Conservation (phyloP, 345 rosid genomes). For the Hibiscus mutabilis region DNA sequence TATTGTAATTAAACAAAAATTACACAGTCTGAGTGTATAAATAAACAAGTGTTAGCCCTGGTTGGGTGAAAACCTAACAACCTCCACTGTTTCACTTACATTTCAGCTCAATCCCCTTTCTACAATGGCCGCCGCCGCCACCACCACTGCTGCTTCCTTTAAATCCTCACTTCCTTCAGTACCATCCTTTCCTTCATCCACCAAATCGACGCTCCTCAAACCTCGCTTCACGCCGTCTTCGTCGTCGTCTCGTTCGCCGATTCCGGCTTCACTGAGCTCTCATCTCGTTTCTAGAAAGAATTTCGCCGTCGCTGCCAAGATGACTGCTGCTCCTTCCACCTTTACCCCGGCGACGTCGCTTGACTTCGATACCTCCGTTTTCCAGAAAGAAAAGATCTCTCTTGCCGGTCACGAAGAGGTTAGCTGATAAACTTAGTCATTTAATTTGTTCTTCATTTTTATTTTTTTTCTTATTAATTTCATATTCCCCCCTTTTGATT, state of each 20-base stretch:
- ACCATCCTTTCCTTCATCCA: background rate
- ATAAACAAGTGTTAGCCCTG: too few relatives aligned
- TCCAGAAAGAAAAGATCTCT: slow-evolving; percentile 33
- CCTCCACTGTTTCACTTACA: too few relatives aligned
- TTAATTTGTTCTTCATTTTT: background rate
- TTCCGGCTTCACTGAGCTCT: slow-evolving; percentile 8
- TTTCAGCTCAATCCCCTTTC: background rate
- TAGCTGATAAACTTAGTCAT: background rate
- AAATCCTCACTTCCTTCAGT: background rate
- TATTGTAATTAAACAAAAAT: too few relatives aligned
- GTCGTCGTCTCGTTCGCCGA: background rate
- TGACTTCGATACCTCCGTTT: slow-evolving; percentile 30
- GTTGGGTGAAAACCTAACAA: too few relatives aligned
- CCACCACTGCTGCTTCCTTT: background rate
- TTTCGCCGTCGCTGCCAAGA: slow-evolving; percentile 8
- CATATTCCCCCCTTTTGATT: background rate
- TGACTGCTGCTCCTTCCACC: slow-evolving; percentile 14
- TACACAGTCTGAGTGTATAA: too few relatives aligned
- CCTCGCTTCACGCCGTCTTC: too few relatives aligned
- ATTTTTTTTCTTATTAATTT: background rate
- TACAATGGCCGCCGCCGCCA: slow-evolving; percentile 12
- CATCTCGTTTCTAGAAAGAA: background rate
- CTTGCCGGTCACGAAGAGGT: slow-evolving; percentile 39
- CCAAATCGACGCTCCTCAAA: background rate
- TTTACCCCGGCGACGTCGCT: slow-evolving; percentile 10